Evolutionary conservation across 805 yeast genomes (phyloP), one percentile per base, ranked within the genome.

Genomic region (Lipomyces spencermartinsiae): DNA sequence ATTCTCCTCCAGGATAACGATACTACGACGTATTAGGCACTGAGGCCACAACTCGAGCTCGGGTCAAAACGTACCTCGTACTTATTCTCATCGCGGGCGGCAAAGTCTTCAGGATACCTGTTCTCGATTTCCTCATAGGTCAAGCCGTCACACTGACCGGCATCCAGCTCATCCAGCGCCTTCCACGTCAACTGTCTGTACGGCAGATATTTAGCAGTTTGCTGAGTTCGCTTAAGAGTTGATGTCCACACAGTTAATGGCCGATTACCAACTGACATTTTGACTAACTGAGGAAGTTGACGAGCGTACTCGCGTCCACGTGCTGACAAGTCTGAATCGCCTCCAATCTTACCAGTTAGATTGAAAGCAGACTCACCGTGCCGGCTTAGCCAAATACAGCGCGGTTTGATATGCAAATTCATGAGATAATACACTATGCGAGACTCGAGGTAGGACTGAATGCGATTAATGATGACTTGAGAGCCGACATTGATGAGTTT

Each of bases 91-190:
- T 95, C 99, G 68, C 99, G 86, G 7, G 97, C 97, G 73, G 87
- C 90, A 81, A 95, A 95, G 76, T 95, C 99, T 71, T 92, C 97
- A 0, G 99, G 99, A 77, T 88, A 93, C 70, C 84, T 79, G 39
- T 84, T 80, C 74, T 92, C 96, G 75, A 94, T 92, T 70, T 94
- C 97, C 73, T 93, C 97, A 77, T 94, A 94, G 0, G 99, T 94
- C 86, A 94, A 85, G 5, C 98, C 98, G 79, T 94, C 99, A 78
- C 98, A 94, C 31, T 92, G 93, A 10, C 99, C 99, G 0, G 98
- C 98, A 78, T 94, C 98, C 70, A 94, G 85, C 80, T 94, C 99
- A 78, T 94, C 98, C 73, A 94, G 82, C 0, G 98, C 98, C 79
- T 95, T 95, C 99, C 99, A 94, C 71, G 89, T 90, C 72, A 93